A percentile compares a stretch with the other conserved stretches of the same genome.
phyloP scores from a whole-genome alignment of 345 rosid genomes.

The Syzygium jambos region DNA sequence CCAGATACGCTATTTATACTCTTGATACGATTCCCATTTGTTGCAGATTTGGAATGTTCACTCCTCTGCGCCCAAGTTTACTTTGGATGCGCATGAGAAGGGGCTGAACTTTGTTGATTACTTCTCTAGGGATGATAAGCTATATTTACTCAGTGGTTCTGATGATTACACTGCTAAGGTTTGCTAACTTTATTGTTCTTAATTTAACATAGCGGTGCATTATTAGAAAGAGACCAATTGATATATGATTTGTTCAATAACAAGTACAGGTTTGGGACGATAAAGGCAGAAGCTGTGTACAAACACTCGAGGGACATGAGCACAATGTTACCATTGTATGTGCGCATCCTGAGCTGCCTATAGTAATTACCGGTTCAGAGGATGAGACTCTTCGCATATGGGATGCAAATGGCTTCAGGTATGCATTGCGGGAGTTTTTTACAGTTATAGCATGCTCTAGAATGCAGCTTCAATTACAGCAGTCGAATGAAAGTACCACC shows the following conservation, averaged over 20 bases:
- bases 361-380: conserved; percentile 15
- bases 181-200: neutral
- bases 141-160: conserved; percentile 18
- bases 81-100: conserved; percentile 11
- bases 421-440: neutral
- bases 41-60: conserved; percentile 27
- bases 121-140: neutral
- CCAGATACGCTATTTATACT: neutral
- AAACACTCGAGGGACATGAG: conserved; percentile 18
- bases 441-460: neutral
- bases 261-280: conserved; percentile 15
- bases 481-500: neutral
- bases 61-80: conserved; percentile 7
- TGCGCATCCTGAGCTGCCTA: conserved; percentile 12
- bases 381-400: conserved; percentile 17
- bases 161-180: conserved; percentile 17
- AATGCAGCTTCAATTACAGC: neutral
- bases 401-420: conserved; percentile 11
- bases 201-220: neutral
- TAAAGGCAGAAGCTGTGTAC: conserved; percentile 8
- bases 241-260: neutral
- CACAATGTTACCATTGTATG: conserved; percentile 10
- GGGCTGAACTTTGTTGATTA: conserved; percentile 23
- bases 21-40: neutral
- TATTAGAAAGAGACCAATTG: neutral